These are phyloP conservation scores for Juncus effusus DNA, from an alignment of 176 grass and related monocot genomes.

Conservation along the genomic window DNA sequence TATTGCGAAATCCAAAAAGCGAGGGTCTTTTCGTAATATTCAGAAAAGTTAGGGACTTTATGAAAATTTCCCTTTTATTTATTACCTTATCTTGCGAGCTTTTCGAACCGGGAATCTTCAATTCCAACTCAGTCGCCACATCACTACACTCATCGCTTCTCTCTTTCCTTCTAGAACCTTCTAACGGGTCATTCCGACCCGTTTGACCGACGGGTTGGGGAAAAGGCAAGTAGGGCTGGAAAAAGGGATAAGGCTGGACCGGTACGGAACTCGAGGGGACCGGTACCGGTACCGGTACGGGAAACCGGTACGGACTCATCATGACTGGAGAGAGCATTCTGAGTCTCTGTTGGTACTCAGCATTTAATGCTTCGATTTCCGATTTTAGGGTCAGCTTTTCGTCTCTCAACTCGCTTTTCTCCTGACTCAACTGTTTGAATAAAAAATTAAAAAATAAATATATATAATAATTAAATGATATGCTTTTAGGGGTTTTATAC, in stretches of 20 bases:
- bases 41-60: too few relatives aligned
- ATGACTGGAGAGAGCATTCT: slow-evolving; percentile 58
- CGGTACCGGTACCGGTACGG: slow-evolving; percentile 58
- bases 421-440: slow-evolving; percentile 59
- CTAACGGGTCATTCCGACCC: slow-evolving; percentile 31
- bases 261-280: slow-evolving; percentile 51
- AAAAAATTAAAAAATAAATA: slow-evolving; percentile 19
- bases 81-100: slow-evolving; percentile 38
- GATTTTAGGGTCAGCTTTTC: slow-evolving; percentile 79
- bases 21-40: too few relatives aligned
- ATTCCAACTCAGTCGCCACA: slow-evolving; percentile 83
- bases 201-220: slow-evolving; percentile 38
- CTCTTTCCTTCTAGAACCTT: slow-evolving; percentile 54
- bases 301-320: slow-evolving; percentile 55
- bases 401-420: slow-evolving; percentile 84
- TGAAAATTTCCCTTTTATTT: slow-evolving; percentile 39
- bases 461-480: background rate
- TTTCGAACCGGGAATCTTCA: slow-evolving; percentile 71
- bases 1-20: too few relatives aligned
- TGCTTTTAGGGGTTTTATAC: slow-evolving; percentile 32
- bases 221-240: slow-evolving; percentile 47
- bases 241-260: slow-evolving; percentile 65
- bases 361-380: slow-evolving; percentile 65
- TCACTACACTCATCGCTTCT: slow-evolving; percentile 54
- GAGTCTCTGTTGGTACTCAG: slow-evolving; percentile 64